Conservation (phyloP, 148 eudicot species). For the Spergularia marina region DNA sequence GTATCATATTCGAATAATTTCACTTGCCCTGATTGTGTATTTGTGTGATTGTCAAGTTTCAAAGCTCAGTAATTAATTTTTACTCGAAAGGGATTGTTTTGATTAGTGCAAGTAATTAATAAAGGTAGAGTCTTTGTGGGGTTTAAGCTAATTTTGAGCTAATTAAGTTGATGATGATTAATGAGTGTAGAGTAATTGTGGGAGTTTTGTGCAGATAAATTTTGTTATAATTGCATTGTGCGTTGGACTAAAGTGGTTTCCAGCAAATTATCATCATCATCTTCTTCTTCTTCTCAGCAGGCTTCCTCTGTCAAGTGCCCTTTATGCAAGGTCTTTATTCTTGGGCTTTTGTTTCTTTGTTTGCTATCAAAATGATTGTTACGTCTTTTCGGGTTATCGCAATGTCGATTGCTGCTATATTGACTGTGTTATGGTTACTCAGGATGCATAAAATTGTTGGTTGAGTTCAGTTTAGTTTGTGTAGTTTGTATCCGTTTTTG, state of each 20-base stretch:
- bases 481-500: background rate
- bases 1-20: no score
- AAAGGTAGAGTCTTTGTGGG: background rate
- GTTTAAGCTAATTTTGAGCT: background rate
- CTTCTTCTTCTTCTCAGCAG: constrained; percentile 29
- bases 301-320: constrained; percentile 71
- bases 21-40: no score
- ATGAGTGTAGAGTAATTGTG: background rate
- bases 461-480: background rate
- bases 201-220: constrained; percentile 57
- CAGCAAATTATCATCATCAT: constrained; percentile 34
- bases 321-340: constrained; percentile 66
- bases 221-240: constrained; percentile 68
- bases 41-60: no score
- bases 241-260: constrained; percentile 73
- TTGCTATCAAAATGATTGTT: background rate
- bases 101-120: no score
- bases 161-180: background rate
- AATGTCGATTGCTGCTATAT: background rate
- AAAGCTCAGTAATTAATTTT: background rate
- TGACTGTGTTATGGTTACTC: background rate
- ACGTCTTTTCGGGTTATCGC: background rate
- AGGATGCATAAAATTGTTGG: background rate
- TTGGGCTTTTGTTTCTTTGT: background rate
- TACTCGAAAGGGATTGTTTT: no score